Percentiles rank a stretch among this genome's conserved stretches.
Conservation (phyloP, 2,329 filamentous ascomycete genomes). For the Epichloe sp. region DNA sequence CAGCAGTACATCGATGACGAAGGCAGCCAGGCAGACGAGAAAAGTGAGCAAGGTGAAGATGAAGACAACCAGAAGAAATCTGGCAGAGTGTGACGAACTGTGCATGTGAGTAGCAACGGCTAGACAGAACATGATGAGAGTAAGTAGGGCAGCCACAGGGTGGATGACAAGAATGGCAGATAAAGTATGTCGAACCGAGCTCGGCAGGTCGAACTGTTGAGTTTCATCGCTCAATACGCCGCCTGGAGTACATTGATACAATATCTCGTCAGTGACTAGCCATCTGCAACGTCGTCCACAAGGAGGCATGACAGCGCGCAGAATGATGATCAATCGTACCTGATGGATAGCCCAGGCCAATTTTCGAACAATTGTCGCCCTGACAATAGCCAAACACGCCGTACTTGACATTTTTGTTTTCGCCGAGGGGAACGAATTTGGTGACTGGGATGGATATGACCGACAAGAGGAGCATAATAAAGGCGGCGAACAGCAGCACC, state of each 20-base stretch:
- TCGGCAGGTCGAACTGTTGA: slow-evolving; percentile 42
- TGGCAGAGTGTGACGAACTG: slow-evolving; percentile 73
- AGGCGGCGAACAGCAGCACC: slow-evolving; percentile 72
- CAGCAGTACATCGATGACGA: slow-evolving; percentile 83
- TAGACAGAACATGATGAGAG: slow-evolving; percentile 71
- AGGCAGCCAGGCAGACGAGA: slow-evolving; percentile 70
- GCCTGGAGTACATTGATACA: background rate
- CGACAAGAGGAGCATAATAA: slow-evolving; percentile 71
- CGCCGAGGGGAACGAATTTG: slow-evolving; percentile 69
- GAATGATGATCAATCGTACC: slow-evolving; percentile 43
- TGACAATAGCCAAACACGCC: slow-evolving; percentile 89
- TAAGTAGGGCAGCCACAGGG: slow-evolving; percentile 76
- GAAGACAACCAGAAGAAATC: slow-evolving; percentile 73
- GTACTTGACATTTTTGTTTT: slow-evolving; percentile 64
- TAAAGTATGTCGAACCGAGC: slow-evolving; percentile 45
- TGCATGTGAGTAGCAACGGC: slow-evolving; percentile 76
- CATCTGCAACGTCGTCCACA: background rate
- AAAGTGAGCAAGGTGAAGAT: slow-evolving; percentile 80
- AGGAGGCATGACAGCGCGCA: background rate
- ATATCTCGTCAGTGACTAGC: background rate
- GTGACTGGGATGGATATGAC: slow-evolving; percentile 88
- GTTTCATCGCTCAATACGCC: slow-evolving; percentile 12
- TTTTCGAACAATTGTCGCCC: slow-evolving; percentile 49
- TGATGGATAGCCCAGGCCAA: slow-evolving; percentile 56
- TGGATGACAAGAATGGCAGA: slow-evolving; percentile 86